Evolutionary conservation across 352 stramenopile species (phyloP), one percentile per base, ranked within the genome.

Genomic region (Aphanomyces euteiches): DNA sequence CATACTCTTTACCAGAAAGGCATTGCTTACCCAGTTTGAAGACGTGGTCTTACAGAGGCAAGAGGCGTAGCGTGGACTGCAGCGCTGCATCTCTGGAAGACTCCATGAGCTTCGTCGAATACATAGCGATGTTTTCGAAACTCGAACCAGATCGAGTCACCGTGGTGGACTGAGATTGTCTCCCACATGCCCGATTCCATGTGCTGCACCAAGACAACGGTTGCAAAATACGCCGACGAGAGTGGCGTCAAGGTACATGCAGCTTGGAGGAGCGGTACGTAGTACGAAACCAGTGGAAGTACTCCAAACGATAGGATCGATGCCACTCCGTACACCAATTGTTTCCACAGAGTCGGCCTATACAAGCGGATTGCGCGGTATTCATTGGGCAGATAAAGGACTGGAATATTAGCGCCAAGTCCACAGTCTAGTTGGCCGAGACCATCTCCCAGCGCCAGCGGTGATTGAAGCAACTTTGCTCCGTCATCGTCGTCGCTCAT

Each of bases 61-160:
- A 53, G 13, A 15, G n/a, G 13, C 45, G n/a, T 53, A 53, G 28
- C 45, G 19, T 53, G 17, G 39, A 61, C 5, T 7, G 64, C 45
- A 19, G 64, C 64, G 48, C 50, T 75, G 10, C 90, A 76, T 38
- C 76, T 77, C 39, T 78, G 72, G 45, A 93, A 91, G 8, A 60
- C 66, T 10, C 81, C 70, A 41, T 77, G 72, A 53, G 87, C 78
- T 41, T 77, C 66, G 69, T 91, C 81, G 19, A 77, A 85, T 54
- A 89, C 78, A 60, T 93, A 82, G 34, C 85, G 83, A 68, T 78
- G 82, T 61, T 90, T 90, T 63, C 80, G 74, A 71, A 85, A 91
- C 59, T 89, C 80, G 28, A 93, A 93, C 79, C 81, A 89, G 19
- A 70, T 56, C 10, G 3, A 5, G 64, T 48, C 15, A 76, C 65